Evolutionary conservation across 495 filamentous ascomycete species (phyloP).

Genomic region (Podospora sp.): DNA sequence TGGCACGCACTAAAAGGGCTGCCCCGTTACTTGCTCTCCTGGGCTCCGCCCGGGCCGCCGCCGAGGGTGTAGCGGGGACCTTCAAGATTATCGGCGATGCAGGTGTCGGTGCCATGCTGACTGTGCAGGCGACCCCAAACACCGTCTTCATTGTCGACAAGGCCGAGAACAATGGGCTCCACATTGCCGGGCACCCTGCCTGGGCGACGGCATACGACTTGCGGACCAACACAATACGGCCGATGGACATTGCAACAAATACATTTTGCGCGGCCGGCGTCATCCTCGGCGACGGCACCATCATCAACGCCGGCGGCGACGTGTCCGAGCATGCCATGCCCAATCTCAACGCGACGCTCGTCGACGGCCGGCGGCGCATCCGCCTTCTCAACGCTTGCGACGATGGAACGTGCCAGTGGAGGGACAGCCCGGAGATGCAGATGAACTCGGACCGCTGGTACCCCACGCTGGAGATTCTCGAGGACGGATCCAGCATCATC

Average conservation of each 20-base stretch:
- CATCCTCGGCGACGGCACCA: conserved; percentile 17
- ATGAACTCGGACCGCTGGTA: conserved; percentile 19
- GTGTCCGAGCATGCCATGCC: conserved; percentile 8
- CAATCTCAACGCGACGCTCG: background rate
- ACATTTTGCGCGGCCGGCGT: conserved; percentile 16
- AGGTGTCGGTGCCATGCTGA: conserved; percentile 19
- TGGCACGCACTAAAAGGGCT: conserved; percentile 8
- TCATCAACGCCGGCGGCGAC: conserved; percentile 17
- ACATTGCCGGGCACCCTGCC: conserved; percentile 12
- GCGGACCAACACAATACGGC: conserved; percentile 17
- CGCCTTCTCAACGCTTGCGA: conserved; percentile 13
- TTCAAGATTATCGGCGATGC: conserved; percentile 17
- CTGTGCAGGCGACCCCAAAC: conserved; percentile 15
- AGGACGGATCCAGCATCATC: conserved; percentile 15
- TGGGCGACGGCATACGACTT: conserved; percentile 18
- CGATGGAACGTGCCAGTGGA: conserved; percentile 14
- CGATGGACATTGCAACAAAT: conserved; percentile 16
- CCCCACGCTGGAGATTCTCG: conserved; percentile 17
- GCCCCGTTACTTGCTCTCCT: conserved; percentile 6
- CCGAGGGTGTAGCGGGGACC: conserved; percentile 8
- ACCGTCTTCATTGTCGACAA: conserved; percentile 20
- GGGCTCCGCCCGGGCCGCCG: conserved; percentile 8
- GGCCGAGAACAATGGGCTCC: conserved; percentile 16
- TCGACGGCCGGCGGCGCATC: conserved; percentile 16
- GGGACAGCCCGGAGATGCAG: background rate